A percentile compares a stretch with the other conserved stretches of the same genome.
These are phyloP conservation scores for Trichophyton benhamiae DNA, from an alignment of 2,329 filamentous ascomycete genomes.

Conservation along the genomic window DNA sequence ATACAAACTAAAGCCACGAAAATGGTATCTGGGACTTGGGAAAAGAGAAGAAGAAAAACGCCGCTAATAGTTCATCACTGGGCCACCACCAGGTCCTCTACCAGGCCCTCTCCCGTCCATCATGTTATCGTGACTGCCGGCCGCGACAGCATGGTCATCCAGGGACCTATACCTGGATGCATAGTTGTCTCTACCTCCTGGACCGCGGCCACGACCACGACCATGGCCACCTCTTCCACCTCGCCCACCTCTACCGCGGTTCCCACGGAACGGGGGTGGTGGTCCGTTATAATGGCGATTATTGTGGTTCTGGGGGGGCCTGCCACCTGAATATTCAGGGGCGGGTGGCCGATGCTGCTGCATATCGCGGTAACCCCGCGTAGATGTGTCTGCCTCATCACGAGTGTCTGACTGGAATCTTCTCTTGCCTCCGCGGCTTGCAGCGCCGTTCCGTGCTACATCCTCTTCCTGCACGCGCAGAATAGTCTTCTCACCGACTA, in stretches of 20 bases:
- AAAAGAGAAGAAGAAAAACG: background rate
- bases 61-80: slow-evolving; percentile 31
- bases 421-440: slow-evolving; percentile 33
- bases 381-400: slow-evolving; percentile 37
- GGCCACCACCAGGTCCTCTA: slow-evolving; percentile 17
- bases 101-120: slow-evolving; percentile 20
- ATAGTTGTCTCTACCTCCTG: slow-evolving; percentile 31
- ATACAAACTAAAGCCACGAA: background rate
- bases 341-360: slow-evolving; percentile 19
- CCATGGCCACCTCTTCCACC: slow-evolving; percentile 33
- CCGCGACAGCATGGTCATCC: slow-evolving; percentile 41
- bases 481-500: slow-evolving; percentile 75
- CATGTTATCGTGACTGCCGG: slow-evolving; percentile 21
- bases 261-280: slow-evolving; percentile 15
- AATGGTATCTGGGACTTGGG: background rate
- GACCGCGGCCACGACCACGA: slow-evolving; percentile 32
- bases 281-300: slow-evolving; percentile 25
- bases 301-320: slow-evolving; percentile 17
- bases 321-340: slow-evolving; percentile 16
- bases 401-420: slow-evolving; percentile 44
- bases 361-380: slow-evolving; percentile 19
- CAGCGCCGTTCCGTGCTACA: background rate
- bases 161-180: slow-evolving; percentile 51
- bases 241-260: slow-evolving; percentile 31
- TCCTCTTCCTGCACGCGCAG: slow-evolving; percentile 67